Evolutionary conservation across 441 rosid genomes (phyloP).

Genomic region (Populus hybrid): DNA sequence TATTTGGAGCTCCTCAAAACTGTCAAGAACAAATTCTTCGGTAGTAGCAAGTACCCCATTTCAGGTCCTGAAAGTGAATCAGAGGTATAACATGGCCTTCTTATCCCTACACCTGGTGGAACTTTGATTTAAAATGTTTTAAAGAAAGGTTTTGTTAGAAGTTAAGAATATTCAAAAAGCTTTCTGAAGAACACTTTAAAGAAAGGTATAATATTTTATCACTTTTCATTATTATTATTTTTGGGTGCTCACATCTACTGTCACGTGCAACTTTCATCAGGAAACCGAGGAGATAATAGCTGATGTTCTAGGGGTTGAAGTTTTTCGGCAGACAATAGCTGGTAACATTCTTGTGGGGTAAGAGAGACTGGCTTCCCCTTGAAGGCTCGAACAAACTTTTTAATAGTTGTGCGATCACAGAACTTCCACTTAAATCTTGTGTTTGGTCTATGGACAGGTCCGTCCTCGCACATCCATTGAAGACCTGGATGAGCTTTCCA

Average conservation of each 20-base stretch:
- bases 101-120: background rate
- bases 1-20: too few species aligned
- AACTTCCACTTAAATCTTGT: background rate
- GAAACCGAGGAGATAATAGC: slow-evolving; percentile 85
- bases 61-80: background rate
- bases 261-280: slow-evolving; percentile 23
- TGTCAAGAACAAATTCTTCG: too few species aligned
- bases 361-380: slow-evolving; percentile 8
- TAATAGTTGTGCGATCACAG: background rate
- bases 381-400: background rate
- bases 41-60: background rate
- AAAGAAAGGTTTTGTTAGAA: background rate
- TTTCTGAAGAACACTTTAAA: background rate
- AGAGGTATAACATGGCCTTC: background rate
- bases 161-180: background rate
- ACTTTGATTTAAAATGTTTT: background rate
- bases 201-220: too few species aligned
- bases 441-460: slow-evolving; percentile 36
- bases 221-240: too few species aligned
- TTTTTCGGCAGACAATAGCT: slow-evolving; percentile 81
- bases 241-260: background rate
- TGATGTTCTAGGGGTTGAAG: slow-evolving; percentile 92
- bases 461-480: slow-evolving; percentile 83
- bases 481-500: slow-evolving; percentile 83
- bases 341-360: slow-evolving; percentile 83